phyloP scores from a whole-genome alignment of 176 grass and related monocot species.

The Urochloa ruziziensis region DNA sequence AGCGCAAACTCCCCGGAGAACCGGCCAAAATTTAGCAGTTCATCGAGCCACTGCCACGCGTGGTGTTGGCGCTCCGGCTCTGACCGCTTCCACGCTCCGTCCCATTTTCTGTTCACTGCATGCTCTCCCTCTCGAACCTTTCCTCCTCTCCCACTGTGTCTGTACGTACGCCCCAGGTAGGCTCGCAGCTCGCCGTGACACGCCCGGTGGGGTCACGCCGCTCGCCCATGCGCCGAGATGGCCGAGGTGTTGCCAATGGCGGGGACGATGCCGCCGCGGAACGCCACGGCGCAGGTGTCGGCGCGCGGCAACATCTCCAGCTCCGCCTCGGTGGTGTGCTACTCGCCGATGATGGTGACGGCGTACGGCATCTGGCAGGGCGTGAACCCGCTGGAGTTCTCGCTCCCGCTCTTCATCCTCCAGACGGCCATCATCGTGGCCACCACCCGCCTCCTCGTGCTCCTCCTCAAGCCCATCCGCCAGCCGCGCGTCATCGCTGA shows the following conservation, averaged over 20 bases:
- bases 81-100: not conserved
- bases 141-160: not conserved
- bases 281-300: not conserved
- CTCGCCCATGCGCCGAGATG: constrained; percentile 33
- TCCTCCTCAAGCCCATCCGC: constrained; percentile 56
- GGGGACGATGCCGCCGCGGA: constrained; percentile 11
- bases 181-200: not conserved
- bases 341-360: constrained; percentile 63
- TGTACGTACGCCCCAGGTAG: too few species aligned
- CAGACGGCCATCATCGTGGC: constrained; percentile 49
- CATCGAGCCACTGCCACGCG: not conserved
- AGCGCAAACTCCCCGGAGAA: constrained; percentile 4
- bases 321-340: constrained; percentile 51
- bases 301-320: not conserved
- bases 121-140: not conserved
- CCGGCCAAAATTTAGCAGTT: constrained; percentile 28
- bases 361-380: constrained; percentile 60
- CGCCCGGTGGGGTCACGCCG: not conserved
- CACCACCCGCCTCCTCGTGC: constrained; percentile 37
- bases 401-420: constrained; percentile 63
- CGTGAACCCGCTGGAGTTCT: constrained; percentile 52
- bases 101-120: not conserved
- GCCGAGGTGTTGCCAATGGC: not conserved
- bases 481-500: constrained; percentile 61
- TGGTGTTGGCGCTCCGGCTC: not conserved